A percentile compares a stretch with the other conserved stretches of the same genome.
Evolutionary conservation across 2,329 filamentous ascomycete genomes (phyloP).

Genomic region (Fusarium palustre): DNA sequence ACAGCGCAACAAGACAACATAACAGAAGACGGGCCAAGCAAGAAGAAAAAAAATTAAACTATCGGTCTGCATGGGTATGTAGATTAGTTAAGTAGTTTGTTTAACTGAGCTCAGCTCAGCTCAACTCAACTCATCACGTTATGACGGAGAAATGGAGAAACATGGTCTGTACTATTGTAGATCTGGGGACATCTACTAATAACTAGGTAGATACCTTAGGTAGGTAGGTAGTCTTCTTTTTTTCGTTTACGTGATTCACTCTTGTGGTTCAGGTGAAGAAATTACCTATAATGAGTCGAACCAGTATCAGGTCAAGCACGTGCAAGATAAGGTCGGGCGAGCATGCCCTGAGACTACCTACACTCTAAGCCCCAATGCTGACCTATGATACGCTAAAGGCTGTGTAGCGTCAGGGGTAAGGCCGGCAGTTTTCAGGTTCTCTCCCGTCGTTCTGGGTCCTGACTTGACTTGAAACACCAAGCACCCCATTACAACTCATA

Average conservation of each 20-base stretch:
- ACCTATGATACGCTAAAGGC: slow-evolving; percentile 7
- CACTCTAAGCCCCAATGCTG: not conserved
- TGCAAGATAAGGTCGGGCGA: slow-evolving; percentile 10
- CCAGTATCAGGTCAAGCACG: slow-evolving; percentile 37
- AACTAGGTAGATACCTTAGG: too few relatives aligned
- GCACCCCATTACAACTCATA: slow-evolving; percentile 40
- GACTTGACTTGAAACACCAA: slow-evolving; percentile 46
- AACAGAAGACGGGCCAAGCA: too few relatives aligned
- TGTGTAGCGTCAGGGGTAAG: slow-evolving; percentile 36
- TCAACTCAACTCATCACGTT: not conserved
- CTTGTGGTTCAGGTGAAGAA: slow-evolving; percentile 9
- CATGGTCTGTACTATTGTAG: not conserved
- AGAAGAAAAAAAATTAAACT: not conserved
- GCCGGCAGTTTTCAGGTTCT: slow-evolving; percentile 28
- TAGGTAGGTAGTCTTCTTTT: not conserved
- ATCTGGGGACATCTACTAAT: slow-evolving; percentile 27
- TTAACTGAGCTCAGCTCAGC: slow-evolving; percentile 18
- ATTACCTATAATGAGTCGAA: slow-evolving; percentile 11
- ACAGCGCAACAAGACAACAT: slow-evolving; percentile 27
- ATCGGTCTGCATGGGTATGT: slow-evolving; percentile 33
- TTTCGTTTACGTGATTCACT: not conserved
- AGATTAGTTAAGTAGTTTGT: not conserved
- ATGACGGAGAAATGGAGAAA: not conserved
- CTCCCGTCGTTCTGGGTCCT: slow-evolving; percentile 17
- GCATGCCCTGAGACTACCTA: slow-evolving; percentile 23